Conservation (phyloP, 306 rosid genomes). For the Prinsepia uniflora region DNA sequence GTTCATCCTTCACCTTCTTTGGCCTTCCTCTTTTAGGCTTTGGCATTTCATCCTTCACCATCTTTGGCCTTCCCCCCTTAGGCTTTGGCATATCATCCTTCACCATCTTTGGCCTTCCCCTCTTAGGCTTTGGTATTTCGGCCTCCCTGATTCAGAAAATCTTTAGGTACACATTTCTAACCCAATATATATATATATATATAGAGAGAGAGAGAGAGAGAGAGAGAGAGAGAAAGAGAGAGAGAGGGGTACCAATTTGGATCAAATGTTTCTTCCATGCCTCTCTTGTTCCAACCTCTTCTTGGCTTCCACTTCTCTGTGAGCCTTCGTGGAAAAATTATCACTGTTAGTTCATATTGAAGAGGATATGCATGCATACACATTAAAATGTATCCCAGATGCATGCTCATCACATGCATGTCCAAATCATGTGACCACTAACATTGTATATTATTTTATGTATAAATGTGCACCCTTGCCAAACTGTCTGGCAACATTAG, state of each 20-base stretch:
- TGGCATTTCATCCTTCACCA: slow-evolving; percentile 2
- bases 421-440: neutral
- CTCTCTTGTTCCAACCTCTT: neutral
- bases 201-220: too few species aligned
- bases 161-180: neutral
- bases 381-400: neutral
- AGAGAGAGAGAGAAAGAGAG: too few species aligned
- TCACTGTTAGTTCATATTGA: neutral
- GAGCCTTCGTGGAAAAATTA: neutral
- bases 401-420: neutral
- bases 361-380: slow-evolving; percentile 1
- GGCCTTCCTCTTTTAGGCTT: slow-evolving; percentile 19
- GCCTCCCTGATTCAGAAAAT: neutral
- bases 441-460: too few species aligned
- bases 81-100: slow-evolving; percentile 1
- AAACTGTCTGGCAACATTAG: too few species aligned
- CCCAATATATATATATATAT: neutral
- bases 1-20: neutral
- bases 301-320: neutral
- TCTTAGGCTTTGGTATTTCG: slow-evolving; percentile 7
- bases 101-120: slow-evolving; percentile 16
- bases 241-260: neutral
- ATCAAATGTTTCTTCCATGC: neutral
- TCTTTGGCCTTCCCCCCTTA: slow-evolving; percentile 17
- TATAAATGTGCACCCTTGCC: too few species aligned